Evolutionary conservation across 163 green algal genomes (phyloP).

Genomic region (Chlamydomonas reinhardtii): DNA sequence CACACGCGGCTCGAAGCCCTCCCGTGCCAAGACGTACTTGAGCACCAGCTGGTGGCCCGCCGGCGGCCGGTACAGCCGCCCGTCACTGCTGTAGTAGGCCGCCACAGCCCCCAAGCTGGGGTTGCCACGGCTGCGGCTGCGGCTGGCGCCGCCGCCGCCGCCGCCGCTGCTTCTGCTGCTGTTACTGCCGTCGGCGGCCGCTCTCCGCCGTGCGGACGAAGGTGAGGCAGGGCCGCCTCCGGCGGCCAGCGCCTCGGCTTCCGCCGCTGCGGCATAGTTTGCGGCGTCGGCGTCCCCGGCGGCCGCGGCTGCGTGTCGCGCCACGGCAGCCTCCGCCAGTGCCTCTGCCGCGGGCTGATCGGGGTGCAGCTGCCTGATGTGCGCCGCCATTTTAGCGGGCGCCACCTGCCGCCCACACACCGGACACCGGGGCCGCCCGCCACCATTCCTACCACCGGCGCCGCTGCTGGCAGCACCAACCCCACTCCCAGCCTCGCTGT

Average conservation of each 20-base stretch:
- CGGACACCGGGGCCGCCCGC: not conserved
- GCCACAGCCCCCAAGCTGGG: not conserved
- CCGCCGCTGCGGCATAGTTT: too few species aligned
- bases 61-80: conserved; percentile 18
- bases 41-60: conserved; percentile 33
- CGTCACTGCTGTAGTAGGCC: conserved; percentile 5
- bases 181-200: not conserved
- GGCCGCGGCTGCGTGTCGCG: not conserved
- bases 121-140: too few species aligned
- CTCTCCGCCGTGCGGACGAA: not conserved
- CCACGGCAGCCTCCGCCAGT: not conserved
- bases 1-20: conserved; percentile 36
- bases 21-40: conserved; percentile 37
- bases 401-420: conserved; percentile 17
- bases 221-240: too few species aligned
- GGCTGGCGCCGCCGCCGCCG: not conserved
- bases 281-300: not conserved
- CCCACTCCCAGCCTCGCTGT: too few species aligned
- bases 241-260: too few species aligned
- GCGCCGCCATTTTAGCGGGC: not conserved
- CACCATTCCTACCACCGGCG: too few species aligned
- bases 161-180: too few species aligned
- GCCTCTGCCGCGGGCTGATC: not conserved
- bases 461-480: too few species aligned
- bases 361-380: conserved; percentile 6